These are phyloP conservation scores for Shiraia bambusicola DNA, from an alignment of 2,329 filamentous ascomycete species.

Conservation along the genomic window DNA sequence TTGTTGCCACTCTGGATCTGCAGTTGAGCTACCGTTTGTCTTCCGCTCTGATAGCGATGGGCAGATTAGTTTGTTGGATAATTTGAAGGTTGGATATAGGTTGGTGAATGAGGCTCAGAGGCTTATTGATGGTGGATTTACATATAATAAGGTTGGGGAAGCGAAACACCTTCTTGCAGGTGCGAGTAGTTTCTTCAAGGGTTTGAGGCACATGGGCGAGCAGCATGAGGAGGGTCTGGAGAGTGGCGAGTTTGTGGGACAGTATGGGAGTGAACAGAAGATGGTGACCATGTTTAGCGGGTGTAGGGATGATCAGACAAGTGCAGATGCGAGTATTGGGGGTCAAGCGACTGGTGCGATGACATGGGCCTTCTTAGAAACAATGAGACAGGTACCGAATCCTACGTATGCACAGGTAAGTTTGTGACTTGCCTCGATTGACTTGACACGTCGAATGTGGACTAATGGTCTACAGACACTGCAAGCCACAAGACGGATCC, in stretches of 20 bases:
- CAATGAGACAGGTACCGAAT: conserved; percentile 41
- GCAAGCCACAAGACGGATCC: conserved; percentile 42
- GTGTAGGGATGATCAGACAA: conserved; percentile 55
- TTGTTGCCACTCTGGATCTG: conserved; percentile 63
- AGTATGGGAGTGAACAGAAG: conserved; percentile 50
- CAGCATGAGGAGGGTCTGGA: conserved; percentile 49
- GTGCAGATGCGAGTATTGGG: conserved; percentile 51
- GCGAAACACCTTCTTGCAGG: conserved; percentile 56
- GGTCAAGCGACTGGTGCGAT: conserved; percentile 50
- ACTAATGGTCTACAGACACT: conserved; percentile 28
- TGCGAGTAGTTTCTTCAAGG: conserved; percentile 57
- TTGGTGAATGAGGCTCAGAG: conserved; percentile 54
- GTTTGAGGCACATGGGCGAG: conserved; percentile 50
- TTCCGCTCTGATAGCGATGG: conserved; percentile 60
- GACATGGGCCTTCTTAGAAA: conserved; percentile 52
- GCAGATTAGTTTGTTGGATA: conserved; percentile 58
- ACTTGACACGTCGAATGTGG: background rate
- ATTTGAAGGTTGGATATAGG: conserved; percentile 53
- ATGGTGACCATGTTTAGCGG: conserved; percentile 55
- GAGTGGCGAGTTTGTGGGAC: conserved; percentile 44
- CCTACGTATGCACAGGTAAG: conserved; percentile 47
- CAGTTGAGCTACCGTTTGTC: conserved; percentile 60
- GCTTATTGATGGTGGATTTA: conserved; percentile 55
- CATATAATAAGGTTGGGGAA: conserved; percentile 53
- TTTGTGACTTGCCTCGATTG: background rate